Evolutionary conservation across 495 filamentous ascomycete genomes (phyloP).

Genomic region (Haplographium delicatum): DNA sequence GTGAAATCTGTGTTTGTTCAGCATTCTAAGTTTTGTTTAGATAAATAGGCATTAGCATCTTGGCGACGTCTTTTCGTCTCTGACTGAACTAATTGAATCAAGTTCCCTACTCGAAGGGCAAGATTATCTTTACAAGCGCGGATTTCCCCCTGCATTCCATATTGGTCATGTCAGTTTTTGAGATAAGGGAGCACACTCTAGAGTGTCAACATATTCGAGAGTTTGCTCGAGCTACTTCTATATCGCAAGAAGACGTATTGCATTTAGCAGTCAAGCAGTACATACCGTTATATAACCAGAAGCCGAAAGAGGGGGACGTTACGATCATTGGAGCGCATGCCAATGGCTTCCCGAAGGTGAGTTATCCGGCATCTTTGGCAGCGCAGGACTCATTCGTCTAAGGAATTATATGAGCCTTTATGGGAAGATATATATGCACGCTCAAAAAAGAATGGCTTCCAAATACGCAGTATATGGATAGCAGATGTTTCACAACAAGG

Average conservation of each 20-base stretch:
- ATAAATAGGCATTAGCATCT: too few species aligned
- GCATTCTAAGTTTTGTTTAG: too few species aligned
- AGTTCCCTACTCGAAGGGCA: too few species aligned
- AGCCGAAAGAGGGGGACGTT: constrained; percentile 63
- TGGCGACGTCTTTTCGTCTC: too few species aligned
- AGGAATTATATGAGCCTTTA: constrained; percentile 86
- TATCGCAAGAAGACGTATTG: constrained; percentile 57
- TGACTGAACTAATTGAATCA: too few species aligned
- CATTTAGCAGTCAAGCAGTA: constrained; percentile 79
- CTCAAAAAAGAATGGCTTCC: constrained; percentile 52
- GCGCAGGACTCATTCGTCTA: neutral
- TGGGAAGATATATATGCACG: constrained; percentile 67
- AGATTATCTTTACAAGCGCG: too few species aligned
- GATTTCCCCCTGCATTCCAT: too few species aligned
- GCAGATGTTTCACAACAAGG: constrained; percentile 77
- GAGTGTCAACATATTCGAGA: constrained; percentile 68
- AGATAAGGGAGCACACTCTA: constrained; percentile 56
- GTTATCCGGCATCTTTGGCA: neutral
- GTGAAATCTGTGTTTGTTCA: too few species aligned
- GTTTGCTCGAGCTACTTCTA: constrained; percentile 58
- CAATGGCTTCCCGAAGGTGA: constrained; percentile 84
- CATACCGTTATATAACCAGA: constrained; percentile 59
- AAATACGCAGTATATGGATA: constrained; percentile 80
- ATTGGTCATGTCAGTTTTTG: constrained; percentile 34
- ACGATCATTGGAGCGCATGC: constrained; percentile 83